Percentiles rank a stretch among this genome's conserved stretches.
phyloP scores from a whole-genome alignment of 2,329 filamentous ascomycete species.

The Fusarium subglutinans region DNA sequence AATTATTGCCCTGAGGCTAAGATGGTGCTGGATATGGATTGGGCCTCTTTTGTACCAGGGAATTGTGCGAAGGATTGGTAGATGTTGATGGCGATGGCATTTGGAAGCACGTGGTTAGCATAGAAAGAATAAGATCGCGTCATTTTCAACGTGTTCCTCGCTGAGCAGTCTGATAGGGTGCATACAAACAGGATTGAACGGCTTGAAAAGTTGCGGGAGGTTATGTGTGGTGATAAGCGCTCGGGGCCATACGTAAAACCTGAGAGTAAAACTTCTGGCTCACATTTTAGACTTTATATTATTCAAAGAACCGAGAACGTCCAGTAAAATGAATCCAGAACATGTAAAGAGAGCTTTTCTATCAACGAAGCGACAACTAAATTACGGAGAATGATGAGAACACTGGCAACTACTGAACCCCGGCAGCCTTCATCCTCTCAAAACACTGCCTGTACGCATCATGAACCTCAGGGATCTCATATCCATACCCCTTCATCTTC shows the following conservation, averaged over 20 bases:
- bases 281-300: accelerated
- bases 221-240: accelerated
- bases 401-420: neutral
- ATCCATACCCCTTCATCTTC: conserved; percentile 68
- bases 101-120: accelerated
- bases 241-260: accelerated
- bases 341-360: neutral
- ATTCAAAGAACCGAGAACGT: accelerated
- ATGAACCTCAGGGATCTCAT: conserved; percentile 68
- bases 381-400: too few relatives aligned
- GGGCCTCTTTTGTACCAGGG: neutral
- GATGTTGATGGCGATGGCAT: accelerated
- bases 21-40: neutral
- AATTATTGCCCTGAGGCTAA: neutral
- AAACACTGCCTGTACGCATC: conserved; percentile 59
- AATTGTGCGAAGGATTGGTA: neutral
- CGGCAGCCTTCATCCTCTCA: neutral
- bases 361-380: accelerated
- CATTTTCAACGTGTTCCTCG: accelerated
- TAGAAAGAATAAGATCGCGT: neutral
- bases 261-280: accelerated
- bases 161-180: too few relatives aligned
- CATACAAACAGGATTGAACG: neutral
- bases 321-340: neutral
- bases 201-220: accelerated